Conservation (phyloP, 1,284 basidiomycete genomes). For the Laetiporus sulphureus region DNA sequence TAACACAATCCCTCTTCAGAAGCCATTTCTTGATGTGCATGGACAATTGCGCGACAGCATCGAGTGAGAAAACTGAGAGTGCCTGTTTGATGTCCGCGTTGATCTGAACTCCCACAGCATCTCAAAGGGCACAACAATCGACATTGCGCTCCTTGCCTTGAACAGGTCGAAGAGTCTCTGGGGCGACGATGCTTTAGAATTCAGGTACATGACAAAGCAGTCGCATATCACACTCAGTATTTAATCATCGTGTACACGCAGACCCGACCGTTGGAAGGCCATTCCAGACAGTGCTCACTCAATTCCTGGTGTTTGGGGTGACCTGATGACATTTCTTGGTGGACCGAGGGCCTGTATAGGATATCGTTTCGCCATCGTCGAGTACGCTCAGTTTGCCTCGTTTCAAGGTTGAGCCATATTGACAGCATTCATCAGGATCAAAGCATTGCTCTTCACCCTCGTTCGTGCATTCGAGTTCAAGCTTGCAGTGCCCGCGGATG, state of each 20-base stretch:
- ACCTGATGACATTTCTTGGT: conserved; percentile 54
- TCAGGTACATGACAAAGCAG: conserved; percentile 1
- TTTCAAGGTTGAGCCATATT: not conserved
- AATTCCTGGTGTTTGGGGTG: conserved; percentile 54
- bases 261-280: conserved; percentile 55
- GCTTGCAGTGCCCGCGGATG: conserved; percentile 34
- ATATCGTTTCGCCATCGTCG: conserved; percentile 62
- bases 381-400: conserved; percentile 32
- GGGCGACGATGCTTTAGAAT: conserved; percentile 5
- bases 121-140: conserved; percentile 37
- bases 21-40: conserved; percentile 21
- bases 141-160: conserved; percentile 35
- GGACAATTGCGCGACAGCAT: conserved; percentile 16
- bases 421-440: conserved; percentile 38
- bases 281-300: conserved; percentile 35
- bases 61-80: conserved; percentile 18
- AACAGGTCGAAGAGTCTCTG: conserved; percentile 9
- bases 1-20: conserved; percentile 31
- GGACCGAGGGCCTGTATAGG: conserved; percentile 62
- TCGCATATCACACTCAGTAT: not conserved
- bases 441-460: conserved; percentile 49
- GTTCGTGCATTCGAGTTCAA: conserved; percentile 52
- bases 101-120: conserved; percentile 21
- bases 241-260: conserved; percentile 12
- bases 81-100: not conserved